Percentiles rank a stretch among this genome's conserved stretches.
Evolutionary conservation across 2,329 filamentous ascomycete species (phyloP).

Genomic region (Talaromyces sp.): DNA sequence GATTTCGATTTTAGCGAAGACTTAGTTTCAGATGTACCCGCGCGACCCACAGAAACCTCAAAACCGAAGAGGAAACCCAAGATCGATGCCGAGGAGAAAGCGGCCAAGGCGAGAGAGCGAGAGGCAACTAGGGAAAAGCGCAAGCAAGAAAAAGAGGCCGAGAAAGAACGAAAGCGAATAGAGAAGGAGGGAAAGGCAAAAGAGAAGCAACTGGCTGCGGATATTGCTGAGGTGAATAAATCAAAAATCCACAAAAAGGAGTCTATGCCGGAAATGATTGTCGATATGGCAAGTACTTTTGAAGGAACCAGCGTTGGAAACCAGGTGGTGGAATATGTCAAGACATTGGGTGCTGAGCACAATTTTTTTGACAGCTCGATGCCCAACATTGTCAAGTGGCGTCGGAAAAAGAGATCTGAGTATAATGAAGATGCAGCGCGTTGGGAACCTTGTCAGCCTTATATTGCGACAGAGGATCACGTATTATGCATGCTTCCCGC

Average conservation of each 20-base stretch:
- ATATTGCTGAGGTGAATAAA: conserved; percentile 72
- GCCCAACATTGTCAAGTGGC: conserved; percentile 64
- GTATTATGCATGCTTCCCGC: conserved; percentile 63
- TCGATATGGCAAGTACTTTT: conserved; percentile 64
- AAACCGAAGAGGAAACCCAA: conserved; percentile 44
- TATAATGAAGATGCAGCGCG: conserved; percentile 62
- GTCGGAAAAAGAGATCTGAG: conserved; percentile 62
- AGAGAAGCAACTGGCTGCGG: conserved; percentile 64
- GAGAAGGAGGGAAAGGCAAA: conserved; percentile 57
- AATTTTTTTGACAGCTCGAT: conserved; percentile 39
- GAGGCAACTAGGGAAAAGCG: conserved; percentile 49
- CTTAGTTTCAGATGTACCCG: conserved; percentile 43
- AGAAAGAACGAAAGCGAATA: conserved; percentile 48
- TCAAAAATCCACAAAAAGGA: conserved; percentile 70
- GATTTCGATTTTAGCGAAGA: conserved; percentile 33
- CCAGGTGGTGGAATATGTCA: conserved; percentile 46
- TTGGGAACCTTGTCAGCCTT: conserved; percentile 62
- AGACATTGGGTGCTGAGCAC: conserved; percentile 42
- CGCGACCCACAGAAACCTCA: conserved; percentile 29
- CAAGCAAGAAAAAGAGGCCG: conserved; percentile 44
- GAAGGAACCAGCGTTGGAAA: conserved; percentile 46
- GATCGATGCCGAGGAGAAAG: conserved; percentile 42
- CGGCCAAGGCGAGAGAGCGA: conserved; percentile 55
- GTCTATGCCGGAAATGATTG: conserved; percentile 73
- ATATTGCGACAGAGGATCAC: conserved; percentile 58